Evolutionary conservation across 768 basidiomycete species (phyloP).

Genomic region (Leucosporidium yakuticum): DNA sequence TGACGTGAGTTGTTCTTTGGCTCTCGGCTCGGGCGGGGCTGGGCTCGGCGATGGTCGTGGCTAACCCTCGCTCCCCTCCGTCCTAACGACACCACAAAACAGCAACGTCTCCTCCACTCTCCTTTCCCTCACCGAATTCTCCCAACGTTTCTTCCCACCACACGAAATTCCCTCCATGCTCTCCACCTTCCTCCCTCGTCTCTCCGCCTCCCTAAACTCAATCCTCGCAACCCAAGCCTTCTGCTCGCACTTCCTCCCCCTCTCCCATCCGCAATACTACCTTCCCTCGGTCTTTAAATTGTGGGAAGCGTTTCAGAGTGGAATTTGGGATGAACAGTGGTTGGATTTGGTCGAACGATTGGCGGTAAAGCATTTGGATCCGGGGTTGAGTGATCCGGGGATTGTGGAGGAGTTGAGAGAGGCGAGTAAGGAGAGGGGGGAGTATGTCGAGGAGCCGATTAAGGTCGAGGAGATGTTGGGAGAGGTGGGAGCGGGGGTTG

Average conservation of each 20-base stretch:
- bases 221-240: constrained; percentile 72
- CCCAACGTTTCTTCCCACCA: constrained; percentile 81
- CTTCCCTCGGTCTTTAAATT: constrained; percentile 66
- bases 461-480: constrained; percentile 22
- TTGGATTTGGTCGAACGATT: constrained; percentile 72
- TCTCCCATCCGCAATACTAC: constrained; percentile 77
- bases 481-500: constrained; percentile 56
- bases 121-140: constrained; percentile 46
- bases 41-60: not conserved
- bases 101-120: constrained; percentile 44
- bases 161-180: constrained; percentile 82
- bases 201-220: constrained; percentile 68
- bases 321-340: constrained; percentile 84
- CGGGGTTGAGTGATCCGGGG: constrained; percentile 67
- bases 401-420: constrained; percentile 50
- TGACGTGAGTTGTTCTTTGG: constrained; percentile 41
- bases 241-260: constrained; percentile 75
- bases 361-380: constrained; percentile 72
- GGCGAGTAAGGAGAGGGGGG: constrained; percentile 22
- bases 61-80: not conserved
- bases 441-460: constrained; percentile 32
- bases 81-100: not conserved
- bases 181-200: constrained; percentile 67
- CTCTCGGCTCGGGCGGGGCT: no score
- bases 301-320: constrained; percentile 84